phyloP scores from a whole-genome alignment of 2,329 filamentous ascomycete genomes.

The Alternaria burnsii region DNA sequence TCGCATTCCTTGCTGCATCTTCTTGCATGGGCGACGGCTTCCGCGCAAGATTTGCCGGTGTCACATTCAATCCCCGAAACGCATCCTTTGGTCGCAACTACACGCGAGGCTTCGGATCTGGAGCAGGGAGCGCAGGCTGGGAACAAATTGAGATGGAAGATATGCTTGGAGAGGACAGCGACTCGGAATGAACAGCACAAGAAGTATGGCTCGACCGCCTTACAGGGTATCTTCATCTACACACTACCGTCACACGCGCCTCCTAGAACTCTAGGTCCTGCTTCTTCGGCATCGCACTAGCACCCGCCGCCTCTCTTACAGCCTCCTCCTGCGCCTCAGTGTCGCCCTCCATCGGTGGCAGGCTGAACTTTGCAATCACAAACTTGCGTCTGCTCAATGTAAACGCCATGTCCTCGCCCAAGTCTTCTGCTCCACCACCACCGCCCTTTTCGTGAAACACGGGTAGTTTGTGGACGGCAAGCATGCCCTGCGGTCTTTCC shows the following conservation, averaged over 20 bases:
- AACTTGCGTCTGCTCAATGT: conserved; percentile 84
- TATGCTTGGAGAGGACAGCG: conserved; percentile 59
- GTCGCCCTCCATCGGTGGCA: conserved; percentile 86
- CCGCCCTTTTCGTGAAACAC: conserved; percentile 89
- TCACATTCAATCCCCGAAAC: conserved; percentile 54
- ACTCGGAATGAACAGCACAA: conserved; percentile 30
- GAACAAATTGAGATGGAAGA: conserved; percentile 71
- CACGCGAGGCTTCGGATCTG: conserved; percentile 63
- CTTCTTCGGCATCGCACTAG: conserved; percentile 62
- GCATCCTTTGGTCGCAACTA: conserved; percentile 65
- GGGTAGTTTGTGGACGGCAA: conserved; percentile 83
- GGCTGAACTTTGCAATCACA: conserved; percentile 84
- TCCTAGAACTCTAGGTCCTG: conserved; percentile 73
- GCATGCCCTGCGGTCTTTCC: conserved; percentile 84
- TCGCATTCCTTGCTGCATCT: conserved; percentile 63
- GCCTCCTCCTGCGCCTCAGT: conserved; percentile 65
- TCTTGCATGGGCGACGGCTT: conserved; percentile 64
- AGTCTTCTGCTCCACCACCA: conserved; percentile 68
- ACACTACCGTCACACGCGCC: background rate
- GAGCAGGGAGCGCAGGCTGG: conserved; percentile 62
- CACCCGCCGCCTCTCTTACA: conserved; percentile 43
- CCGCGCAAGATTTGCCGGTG: conserved; percentile 55
- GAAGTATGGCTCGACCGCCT: conserved; percentile 3
- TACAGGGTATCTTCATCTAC: conserved; percentile 12
- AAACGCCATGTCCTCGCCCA: conserved; percentile 89